Conservation (phyloP, 208 protist genomes). For the Novymonas esmeraldas region DNA sequence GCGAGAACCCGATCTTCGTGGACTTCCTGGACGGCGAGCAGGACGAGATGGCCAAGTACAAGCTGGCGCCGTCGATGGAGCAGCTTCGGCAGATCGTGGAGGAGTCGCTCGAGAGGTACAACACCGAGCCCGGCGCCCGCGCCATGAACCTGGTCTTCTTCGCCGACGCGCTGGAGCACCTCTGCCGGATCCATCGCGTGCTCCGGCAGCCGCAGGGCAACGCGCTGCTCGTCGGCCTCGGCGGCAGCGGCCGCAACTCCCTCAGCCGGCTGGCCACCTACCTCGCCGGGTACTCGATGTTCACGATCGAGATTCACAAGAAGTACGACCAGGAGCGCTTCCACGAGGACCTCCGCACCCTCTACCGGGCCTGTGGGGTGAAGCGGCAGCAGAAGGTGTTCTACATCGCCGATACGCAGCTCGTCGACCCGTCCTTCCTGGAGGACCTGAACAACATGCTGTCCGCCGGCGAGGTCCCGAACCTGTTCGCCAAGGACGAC, state of each 20-base stretch:
- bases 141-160: constrained; percentile 98
- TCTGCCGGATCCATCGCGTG: constrained; percentile 97
- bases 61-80: constrained; percentile 92
- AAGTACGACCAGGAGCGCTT: constrained; percentile 96
- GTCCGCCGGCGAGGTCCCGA: constrained; percentile 97
- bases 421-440: constrained; percentile 96
- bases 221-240: constrained; percentile 97
- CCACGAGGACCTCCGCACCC: constrained; percentile 96
- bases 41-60: constrained; percentile 95
- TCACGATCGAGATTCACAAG: constrained; percentile 97
- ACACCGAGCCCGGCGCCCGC: constrained; percentile 88
- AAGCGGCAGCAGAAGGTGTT: constrained; percentile 97
- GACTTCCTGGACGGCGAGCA: constrained; percentile 94
- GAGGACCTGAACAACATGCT: constrained; percentile 99
- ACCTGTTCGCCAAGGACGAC: constrained; percentile 97
- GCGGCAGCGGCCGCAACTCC: constrained; percentile 97
- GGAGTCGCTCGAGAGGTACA: constrained; percentile 94
- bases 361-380: constrained; percentile 95
- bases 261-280: constrained; percentile 96
- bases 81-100: constrained; percentile 92
- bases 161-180: constrained; percentile 97
- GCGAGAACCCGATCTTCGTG: constrained; percentile 93
- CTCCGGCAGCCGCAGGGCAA: constrained; percentile 97
- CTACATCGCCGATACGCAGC: constrained; percentile 98
- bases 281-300: constrained; percentile 95